These are phyloP conservation scores for Kluyveromyces nonfermentans DNA, from an alignment of 805 yeast genomes.

Conservation along the genomic window DNA sequence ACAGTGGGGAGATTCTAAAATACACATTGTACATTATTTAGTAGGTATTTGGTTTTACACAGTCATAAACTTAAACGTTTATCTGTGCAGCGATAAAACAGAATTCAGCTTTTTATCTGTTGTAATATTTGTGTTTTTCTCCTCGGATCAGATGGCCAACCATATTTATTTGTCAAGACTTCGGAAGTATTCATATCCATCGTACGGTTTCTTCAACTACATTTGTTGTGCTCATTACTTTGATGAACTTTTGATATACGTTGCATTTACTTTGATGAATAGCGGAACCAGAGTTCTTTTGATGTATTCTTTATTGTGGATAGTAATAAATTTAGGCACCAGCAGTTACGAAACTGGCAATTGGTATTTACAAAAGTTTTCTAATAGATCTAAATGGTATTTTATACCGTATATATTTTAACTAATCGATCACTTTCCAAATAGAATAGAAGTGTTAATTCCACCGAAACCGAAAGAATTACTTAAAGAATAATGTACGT, in stretches of 20 bases:
- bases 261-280: slow-evolving; percentile 18
- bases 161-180: slow-evolving; percentile 42
- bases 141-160: slow-evolving; percentile 30
- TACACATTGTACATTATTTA: slow-evolving; percentile 57
- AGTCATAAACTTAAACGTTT: slow-evolving; percentile 34
- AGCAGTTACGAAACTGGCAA: slow-evolving; percentile 45
- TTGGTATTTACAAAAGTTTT: slow-evolving; percentile 33
- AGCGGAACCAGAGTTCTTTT: slow-evolving; percentile 8
- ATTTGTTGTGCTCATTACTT: slow-evolving; percentile 60
- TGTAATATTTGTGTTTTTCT: slow-evolving; percentile 16
- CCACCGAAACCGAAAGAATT: slow-evolving; percentile 99
- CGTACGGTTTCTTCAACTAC: slow-evolving; percentile 37
- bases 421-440: slow-evolving; percentile 28
- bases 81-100: slow-evolving; percentile 20
- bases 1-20: slow-evolving; percentile 42
- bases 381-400: slow-evolving; percentile 3
- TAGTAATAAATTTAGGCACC: slow-evolving; percentile 38
- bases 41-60: slow-evolving; percentile 56
- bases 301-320: slow-evolving; percentile 23
- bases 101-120: slow-evolving; percentile 4
- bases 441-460: slow-evolving; percentile 69
- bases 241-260: slow-evolving; percentile 53
- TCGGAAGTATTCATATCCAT: slow-evolving; percentile 50
- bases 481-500: slow-evolving; percentile 53
- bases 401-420: slow-evolving; percentile 7